Evolutionary conservation across 116 monocot genomes (phyloP), one percentile per base, ranked within the genome.

Genomic region (Trichopus zeylanicus): DNA sequence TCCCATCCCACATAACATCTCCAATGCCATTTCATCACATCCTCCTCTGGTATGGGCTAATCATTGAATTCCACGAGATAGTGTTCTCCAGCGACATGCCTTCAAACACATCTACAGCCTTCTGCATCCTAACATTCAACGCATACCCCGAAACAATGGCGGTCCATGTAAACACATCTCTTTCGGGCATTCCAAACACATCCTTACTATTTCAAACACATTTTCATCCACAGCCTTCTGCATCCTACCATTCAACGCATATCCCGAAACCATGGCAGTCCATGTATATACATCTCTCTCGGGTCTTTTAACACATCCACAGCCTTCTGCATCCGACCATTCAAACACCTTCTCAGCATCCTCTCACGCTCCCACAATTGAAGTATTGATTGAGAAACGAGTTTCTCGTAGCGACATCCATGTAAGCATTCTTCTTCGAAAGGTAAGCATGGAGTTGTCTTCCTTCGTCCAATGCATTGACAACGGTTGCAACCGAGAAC

Each of bases 31-130:
- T 31, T 64, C 70, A 48, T 61, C 54, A 55, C 23, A 35, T 15
- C 70, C 65, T 24, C 55, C 63, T 60, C 60, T 75, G 75, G 16
- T 6, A 60, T 1, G 58, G 70, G 29, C 30, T 65, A 54, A 75
- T 75, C 34, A 75, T 26, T n/a, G 75, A 51, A 34, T 75, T 75
- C 75, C 75, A 75, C 26, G 75, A 53, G 19, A 75, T 69, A 0
- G 65, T 55, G 35, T 69, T 75, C 58, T 60, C 69, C 23, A 7
- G 8, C 9, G 75, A 69, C 69, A 75, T 75, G 30, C 29, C 28
- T 2, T 65, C 42, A 46, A 75, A 75, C 47, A 53, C 59, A 31
- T 53, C 60, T 53, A 37, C 18, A 15, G 75, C 75, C 33, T 60
- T 21, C 19, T 58, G 52, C 58, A 75, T 26, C 22, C 27, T 54